A percentile compares a stretch with the other conserved stretches of the same genome.
Conservation (phyloP, 768 basidiomycete species). For the Sarcomyxa edulis region DNA sequence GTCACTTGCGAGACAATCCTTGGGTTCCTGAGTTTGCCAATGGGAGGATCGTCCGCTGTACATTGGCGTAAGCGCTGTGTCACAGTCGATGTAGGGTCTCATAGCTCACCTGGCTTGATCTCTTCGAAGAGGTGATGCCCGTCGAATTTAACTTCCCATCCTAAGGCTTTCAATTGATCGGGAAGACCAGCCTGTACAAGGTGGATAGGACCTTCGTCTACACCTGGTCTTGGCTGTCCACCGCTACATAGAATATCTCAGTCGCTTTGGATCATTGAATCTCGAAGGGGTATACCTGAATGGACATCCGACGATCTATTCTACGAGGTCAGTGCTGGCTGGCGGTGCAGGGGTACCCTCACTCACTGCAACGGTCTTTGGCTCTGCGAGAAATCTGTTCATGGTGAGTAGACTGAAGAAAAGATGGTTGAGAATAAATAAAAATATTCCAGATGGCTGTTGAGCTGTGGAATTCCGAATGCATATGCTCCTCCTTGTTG, state of each 20-base stretch:
- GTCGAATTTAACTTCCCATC: constrained; percentile 88
- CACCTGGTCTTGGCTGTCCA: constrained; percentile 72
- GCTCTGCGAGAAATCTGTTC: constrained; percentile 50
- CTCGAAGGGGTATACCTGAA: constrained; percentile 60
- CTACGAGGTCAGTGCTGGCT: constrained; percentile 7
- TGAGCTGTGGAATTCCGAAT: no score
- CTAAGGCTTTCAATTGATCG: constrained; percentile 68
- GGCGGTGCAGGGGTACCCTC: not conserved
- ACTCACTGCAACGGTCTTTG: constrained; percentile 78
- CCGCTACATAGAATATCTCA: constrained; percentile 35
- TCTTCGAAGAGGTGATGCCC: constrained; percentile 89
- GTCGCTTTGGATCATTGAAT: constrained; percentile 4
- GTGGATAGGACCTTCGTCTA: constrained; percentile 85
- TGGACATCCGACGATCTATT: constrained; percentile 88
- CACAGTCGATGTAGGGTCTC: constrained; percentile 7
- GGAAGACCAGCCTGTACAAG: constrained; percentile 85
- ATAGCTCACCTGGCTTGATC: no score
- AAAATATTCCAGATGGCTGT: no score
- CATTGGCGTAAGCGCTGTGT: constrained; percentile 3
- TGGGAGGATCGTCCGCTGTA: constrained; percentile 62
- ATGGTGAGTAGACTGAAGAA: no score
- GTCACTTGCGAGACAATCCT: constrained; percentile 80
- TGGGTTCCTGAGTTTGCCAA: constrained; percentile 89
- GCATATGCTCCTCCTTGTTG: no score
- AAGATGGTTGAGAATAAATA: no score